Base-by-base conservation (phyloP, 805 yeast species). In the Starmerella etchellsii region DNA sequence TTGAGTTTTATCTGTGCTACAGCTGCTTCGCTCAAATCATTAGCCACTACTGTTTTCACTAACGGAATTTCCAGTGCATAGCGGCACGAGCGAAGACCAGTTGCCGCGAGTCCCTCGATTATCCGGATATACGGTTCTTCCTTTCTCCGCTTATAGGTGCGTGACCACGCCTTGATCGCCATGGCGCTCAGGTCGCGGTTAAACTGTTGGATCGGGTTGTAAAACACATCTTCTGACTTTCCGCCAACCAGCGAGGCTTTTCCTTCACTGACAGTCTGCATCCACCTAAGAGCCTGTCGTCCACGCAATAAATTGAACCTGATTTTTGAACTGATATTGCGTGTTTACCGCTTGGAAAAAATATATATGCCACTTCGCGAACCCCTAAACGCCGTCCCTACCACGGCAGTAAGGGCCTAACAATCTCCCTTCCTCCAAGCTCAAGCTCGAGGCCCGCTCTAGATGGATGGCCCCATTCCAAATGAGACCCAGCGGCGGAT, bases 141-240 rank as follows among this genome's bases (percentile, higher is more conserved):
- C 30, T 34, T 30, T 3, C 45, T 40, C 39, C 52, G 51, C 36
- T 44, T 55, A 47, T 74, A 77, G 27, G 79, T 52, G 41, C 78
- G 74, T 31, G 78, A 69, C 88, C 94, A 91, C 0, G 97, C 94
- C 42, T 76, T 71, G 46, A 91, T 87, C 8, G 83, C 85, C 52
- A 79, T 65, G 5, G 83, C 80, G 50, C 94, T 80, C 36, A 91
- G 63, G 57, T 91, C 99, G 53, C 99, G 71, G 60, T 91, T 91
- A 63, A 85, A 91, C 62, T 88, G 97, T 62, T 91, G 99, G 41
- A 91, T 81, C 9, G 94, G 96, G 58, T 91, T 91, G 62, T 91
- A 91, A 57, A 91, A 91, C 10, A 91, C 98, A 45, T 69, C 69
- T 50, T 81, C 85, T 36, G 76, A 76, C 53, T 81, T 78, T 3